A percentile compares a stretch with the other conserved stretches of the same genome.
Evolutionary conservation across 192 early-diverging fungal species (phyloP).

Genomic region (Gonapodya prolifera): DNA sequence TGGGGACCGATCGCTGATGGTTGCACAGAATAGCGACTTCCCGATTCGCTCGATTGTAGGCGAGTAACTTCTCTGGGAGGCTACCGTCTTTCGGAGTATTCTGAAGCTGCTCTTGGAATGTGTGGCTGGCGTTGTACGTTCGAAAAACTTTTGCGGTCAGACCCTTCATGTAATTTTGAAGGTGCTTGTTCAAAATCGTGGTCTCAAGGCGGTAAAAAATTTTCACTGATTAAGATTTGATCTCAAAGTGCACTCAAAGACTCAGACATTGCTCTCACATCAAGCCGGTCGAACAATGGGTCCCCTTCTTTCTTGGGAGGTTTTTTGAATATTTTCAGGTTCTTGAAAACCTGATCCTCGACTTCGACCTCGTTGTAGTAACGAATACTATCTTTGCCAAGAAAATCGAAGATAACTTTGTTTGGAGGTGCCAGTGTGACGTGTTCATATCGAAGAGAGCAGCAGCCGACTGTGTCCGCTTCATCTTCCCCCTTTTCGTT

Average conservation of each 20-base stretch:
- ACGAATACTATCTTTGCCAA: conserved; percentile 97
- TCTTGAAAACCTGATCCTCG: conserved; percentile 84
- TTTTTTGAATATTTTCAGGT: conserved; percentile 78
- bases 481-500: conserved; percentile 97
- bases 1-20: conserved; percentile 84
- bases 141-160: conserved; percentile 97
- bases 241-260: not conserved
- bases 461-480: conserved; percentile 98
- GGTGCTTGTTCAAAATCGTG: conserved; percentile 71
- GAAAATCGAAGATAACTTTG: conserved; percentile 82
- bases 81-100: conserved; percentile 54
- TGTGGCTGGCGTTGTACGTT: conserved; percentile 92
- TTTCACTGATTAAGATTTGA: not conserved
- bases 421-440: conserved; percentile 71
- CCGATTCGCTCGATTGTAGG: conserved; percentile 92
- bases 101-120: conserved; percentile 79
- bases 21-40: conserved; percentile 95
- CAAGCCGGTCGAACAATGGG: conserved; percentile 84
- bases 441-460: conserved; percentile 89
- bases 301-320: conserved; percentile 60
- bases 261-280: conserved; percentile 28
- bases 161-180: conserved; percentile 75
- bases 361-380: conserved; percentile 78
- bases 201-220: conserved; percentile 33
- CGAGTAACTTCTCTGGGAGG: conserved; percentile 71